Evolutionary conservation across 805 yeast species (phyloP), one percentile per base, ranked within the genome.

Genomic region (Citeromyces matritensis): DNA sequence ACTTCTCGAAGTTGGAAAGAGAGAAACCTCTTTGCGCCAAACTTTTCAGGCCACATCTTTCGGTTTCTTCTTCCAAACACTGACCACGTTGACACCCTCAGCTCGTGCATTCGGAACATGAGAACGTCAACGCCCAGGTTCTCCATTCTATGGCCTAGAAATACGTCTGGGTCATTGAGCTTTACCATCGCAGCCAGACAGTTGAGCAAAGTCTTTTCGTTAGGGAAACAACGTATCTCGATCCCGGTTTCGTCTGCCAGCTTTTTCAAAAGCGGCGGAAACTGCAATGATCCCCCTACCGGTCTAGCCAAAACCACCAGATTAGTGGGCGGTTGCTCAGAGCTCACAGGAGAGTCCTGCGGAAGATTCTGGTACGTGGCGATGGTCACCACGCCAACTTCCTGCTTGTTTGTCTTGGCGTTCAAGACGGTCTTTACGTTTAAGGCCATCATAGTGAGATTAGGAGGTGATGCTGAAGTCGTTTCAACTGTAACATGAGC

Each of bases 101-200:
- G 60, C 35, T 78, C 88, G 43, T 70, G 62, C 73, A 86, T 69
- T 42, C 97, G 66, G 40, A 81, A 93, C 31, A 83, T 65, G 37
- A 91, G 56, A 11, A 86, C 77, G 46, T 80, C 93, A 28, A 91
- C 52, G 9, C 85, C 74, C 9, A 82, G 66, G 39, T 69, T 71
- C 39, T 88, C 95, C 37, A 91, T 57, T 39, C 78, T 64, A 49
- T 91, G 97, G 21, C 98, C 98, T 26, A 88, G 49, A 33, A 84
- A 69, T 2, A 85, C 77, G 57, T 91, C 98, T 0, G 97, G 96
- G 51, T 91, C 98, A n/a, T 67, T 57, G 26, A 56, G 57, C 41
- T 73, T 77, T 30, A 88, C 55, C 45, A 73, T 51, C 0, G 82
- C 88, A 33, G 85, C 63, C 30, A 91, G 66, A 49, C 82, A 78